phyloP scores from a whole-genome alignment of 306 rosid species.

The barrel medic (Medicago truncatula) region MtrunA17r5.0-ANR NC_053049.1:39551001-39551500 shows the following conservation, averaged over 20 bases:
- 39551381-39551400: neutral
- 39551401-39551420: neutral
- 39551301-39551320: neutral
- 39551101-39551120: neutral
- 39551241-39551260: neutral
- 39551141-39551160: neutral
- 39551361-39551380: neutral
- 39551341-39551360: neutral
- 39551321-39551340: neutral
- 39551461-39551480: neutral
- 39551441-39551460: neutral
- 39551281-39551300: neutral
- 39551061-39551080: constrained; percentile 12
- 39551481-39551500: neutral
- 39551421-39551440: neutral
- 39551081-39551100: neutral
- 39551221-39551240: neutral
- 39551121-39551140: neutral
- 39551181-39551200: constrained; percentile 9
- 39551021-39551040: neutral
- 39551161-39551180: neutral
- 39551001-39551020: neutral
- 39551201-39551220: neutral
- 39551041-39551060: neutral
- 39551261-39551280: neutral